Percentiles rank a stretch among this genome's conserved stretches.
Conservation (phyloP, 2,329 filamentous ascomycete genomes). For the Trichoderma oligosporum region DNA sequence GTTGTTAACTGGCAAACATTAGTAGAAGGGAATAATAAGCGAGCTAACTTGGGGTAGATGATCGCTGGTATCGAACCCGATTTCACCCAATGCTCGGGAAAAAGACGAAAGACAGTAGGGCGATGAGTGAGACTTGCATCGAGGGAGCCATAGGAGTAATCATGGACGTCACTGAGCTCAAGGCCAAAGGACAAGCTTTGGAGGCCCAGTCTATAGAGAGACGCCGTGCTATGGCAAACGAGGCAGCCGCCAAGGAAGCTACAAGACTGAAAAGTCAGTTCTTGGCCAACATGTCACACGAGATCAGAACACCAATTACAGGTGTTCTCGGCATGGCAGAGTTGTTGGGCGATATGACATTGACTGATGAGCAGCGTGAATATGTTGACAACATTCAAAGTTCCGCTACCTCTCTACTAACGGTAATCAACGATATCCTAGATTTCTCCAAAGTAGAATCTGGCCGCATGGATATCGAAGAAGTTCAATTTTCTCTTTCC, state of each 20-base stretch:
- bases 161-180: conserved; percentile 73
- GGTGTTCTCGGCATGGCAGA: conserved; percentile 80
- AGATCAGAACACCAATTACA: conserved; percentile 73
- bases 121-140: conserved; percentile 46
- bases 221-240: conserved; percentile 65
- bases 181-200: conserved; percentile 59
- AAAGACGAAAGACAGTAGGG: conserved; percentile 49
- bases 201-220: conserved; percentile 66
- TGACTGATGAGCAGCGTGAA: conserved; percentile 68
- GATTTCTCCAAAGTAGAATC: conserved; percentile 87
- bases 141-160: conserved; percentile 75
- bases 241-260: conserved; percentile 74
- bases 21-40: too few species aligned
- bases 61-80: conserved; percentile 67
- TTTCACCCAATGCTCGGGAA: conserved; percentile 63
- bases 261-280: conserved; percentile 78
- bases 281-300: conserved; percentile 77
- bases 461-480: conserved; percentile 71
- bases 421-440: conserved; percentile 86
- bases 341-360: conserved; percentile 62
- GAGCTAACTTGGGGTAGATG: conserved; percentile 36
- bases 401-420: conserved; percentile 75
- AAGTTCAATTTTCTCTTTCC: conserved; percentile 73
- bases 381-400: conserved; percentile 75
- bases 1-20: too few species aligned